Base-by-base conservation (phyloP, 2,329 filamentous ascomycete species). In the Penicillium sumatraense region DNA sequence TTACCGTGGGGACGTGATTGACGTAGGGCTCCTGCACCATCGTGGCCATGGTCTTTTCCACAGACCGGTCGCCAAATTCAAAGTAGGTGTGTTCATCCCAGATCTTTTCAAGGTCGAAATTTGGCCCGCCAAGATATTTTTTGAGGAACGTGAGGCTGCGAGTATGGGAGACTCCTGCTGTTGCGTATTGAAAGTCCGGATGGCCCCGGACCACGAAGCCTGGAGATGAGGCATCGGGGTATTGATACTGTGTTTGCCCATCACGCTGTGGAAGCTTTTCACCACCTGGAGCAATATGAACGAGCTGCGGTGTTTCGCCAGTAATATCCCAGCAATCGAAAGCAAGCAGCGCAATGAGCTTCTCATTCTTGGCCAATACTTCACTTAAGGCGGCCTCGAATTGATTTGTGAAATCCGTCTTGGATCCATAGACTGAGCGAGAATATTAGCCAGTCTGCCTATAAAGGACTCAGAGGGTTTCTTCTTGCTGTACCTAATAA, bases 1-100 rank as follows among this genome's bases (percentile, higher is more conserved):
- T 77, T 64, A 86, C 80, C 0, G 88, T 91, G 0, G 89, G 87
- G 2, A 91, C 79, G 67, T 92, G 88, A 67, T 92, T 92, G 1
- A 93, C 89, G 65, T 92, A 91, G 1, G 89, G 89, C 69, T 91
- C 85, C 45, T 86, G 80, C 1, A 91, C 88, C 89, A 93, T 92
- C 0, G 89, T 92, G n/a, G 80, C 80, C 89, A 93, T 92, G 0
- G 89, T 93, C 60, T 85, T 83, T 58, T 85, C 85, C 0, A 91
- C 88, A 2, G 84, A 84, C 10, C 88, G 81, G 52, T 86, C 84
- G 1, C 72, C 84, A 68, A 93, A 93, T 68, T 92, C 88, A 62
- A 83, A 88, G 40, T 81, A 80, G 0, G 87, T 89, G 68, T 93
- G 89, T 71, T 92, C 88, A 7, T 91, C 88, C 89, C 89, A 93